These are phyloP conservation scores for Yarrowia osloensis DNA, from an alignment of 805 yeast genomes.

Conservation along the genomic window DNA sequence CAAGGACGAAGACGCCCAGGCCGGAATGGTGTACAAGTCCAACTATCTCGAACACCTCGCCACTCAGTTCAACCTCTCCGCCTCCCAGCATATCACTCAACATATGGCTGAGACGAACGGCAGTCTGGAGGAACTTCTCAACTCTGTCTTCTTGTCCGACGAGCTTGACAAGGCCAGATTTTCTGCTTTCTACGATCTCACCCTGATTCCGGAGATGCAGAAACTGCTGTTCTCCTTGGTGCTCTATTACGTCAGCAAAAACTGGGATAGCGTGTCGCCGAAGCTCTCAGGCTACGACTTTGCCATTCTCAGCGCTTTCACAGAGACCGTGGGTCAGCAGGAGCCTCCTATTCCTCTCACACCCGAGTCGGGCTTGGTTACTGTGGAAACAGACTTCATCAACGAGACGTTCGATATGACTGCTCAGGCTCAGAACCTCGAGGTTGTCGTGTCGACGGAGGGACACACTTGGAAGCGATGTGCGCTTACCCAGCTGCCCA, in stretches of 20 bases:
- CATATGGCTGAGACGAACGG: background rate
- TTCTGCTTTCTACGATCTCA: constrained; percentile 13
- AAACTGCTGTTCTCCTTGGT: constrained; percentile 10
- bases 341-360: constrained; percentile 13
- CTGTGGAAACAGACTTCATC: constrained; percentile 19
- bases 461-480: constrained; percentile 26
- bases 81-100: background rate
- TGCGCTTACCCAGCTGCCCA: constrained; percentile 20
- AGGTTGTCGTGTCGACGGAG: constrained; percentile 1
- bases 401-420: constrained; percentile 2
- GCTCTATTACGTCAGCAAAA: constrained; percentile 13
- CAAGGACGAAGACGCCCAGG: constrained; percentile 6
- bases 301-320: constrained; percentile 8
- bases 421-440: background rate
- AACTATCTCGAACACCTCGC: background rate
- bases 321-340: background rate
- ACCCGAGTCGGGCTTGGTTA: background rate
- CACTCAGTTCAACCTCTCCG: constrained; percentile 2
- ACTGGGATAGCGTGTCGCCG: constrained; percentile 2
- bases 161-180: constrained; percentile 20
- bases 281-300: constrained; percentile 10
- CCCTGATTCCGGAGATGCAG: constrained; percentile 19
- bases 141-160: background rate
- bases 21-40: constrained; percentile 9
- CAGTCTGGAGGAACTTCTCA: constrained; percentile 2